Evolutionary conservation across 257 asterid species (phyloP), one percentile per base, ranked within the genome.

Genomic region (Asclepias syriaca): DNA sequence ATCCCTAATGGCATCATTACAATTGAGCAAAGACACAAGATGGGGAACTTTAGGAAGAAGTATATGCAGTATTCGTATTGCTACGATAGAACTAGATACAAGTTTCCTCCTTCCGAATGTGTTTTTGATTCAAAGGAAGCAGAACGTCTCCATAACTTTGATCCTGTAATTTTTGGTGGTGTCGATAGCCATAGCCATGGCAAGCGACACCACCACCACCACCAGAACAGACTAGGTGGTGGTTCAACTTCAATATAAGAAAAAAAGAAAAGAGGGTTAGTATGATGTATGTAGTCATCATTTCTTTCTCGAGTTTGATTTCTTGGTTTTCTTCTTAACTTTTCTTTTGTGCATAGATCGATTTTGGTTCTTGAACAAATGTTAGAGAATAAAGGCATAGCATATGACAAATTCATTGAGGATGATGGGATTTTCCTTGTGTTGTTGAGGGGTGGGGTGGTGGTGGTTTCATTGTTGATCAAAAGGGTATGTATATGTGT

Each of bases 11-110:
- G 78, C 22, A 84, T 87, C 75, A 34, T 34, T 34, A 74, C 90
- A 8, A 74, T 43, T 54, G 69, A 74, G 12, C 86, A 85, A 29
- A 81, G 87, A 51, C n/a, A 27, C 12, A 77, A 82, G 76, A 86
- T 88, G 96, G 86, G 71, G 71, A 79, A 45, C 59, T 89, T 89
- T 61, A 77, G 97, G 77, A 79, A 77, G 73, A 85, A 84, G 78
- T 63, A 85, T 78, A 74, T 92, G 89, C 96, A 90, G 15, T 92
- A 92, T 40, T 92, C 98, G 0, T 88, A 90, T 13, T 90, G 98
- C 87, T 90, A 92, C 0, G 98, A 92, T 74, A 79, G 39, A 10
- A 66, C 86, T 4, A 87, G 98, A 0, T 92, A 90, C 86, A 75
- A 78, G 65, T 65, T 54, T 64, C 87, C 96, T 29, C 89, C 77